Base-by-base conservation (phyloP, 2,329 filamentous ascomycete species). In the Emmonsiellopsis sp. region DNA sequence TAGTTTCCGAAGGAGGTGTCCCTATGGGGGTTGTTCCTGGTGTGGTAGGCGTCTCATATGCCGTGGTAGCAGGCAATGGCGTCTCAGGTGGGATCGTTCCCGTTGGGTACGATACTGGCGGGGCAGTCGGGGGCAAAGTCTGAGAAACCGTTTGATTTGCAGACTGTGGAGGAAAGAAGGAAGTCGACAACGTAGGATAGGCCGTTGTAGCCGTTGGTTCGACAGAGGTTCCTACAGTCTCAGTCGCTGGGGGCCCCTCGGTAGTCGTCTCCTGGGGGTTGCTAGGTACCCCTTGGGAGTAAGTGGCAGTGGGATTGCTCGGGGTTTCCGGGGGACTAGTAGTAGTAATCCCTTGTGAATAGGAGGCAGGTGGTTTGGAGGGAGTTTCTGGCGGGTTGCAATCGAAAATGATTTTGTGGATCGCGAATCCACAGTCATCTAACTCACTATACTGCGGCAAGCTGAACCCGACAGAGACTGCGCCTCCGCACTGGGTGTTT, bases 401-500 rank as follows among this genome's bases (percentile, higher is more conserved):
- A 74, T 90, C 81, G 72, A 92, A 94, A 61, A 76, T 79, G 63
- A 94, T 82, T 67, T 78, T 79, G 73, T 87, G 85, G 63, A 93
- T 80, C 63, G 84, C 83, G 63, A 95, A 79, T 62, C 79, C 78
- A 76, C 88, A 93, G 62, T 77, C 71, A 67, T 82, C 77, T 55
- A 75, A 67, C 65, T 79, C 77, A 58, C 68, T 71, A 51, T 78
- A 69, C 58, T 80, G 73, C 66, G 85, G 81, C 55, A 80, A 71
- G 59, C 77, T 74, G 67, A 96, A 84, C 52, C 81, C 83, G 57
- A 96, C 89, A 54, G 82, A 84, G 67, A 80, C 89, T 59, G 92
- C 91, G 71, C 91, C 91, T 81, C 90, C 92, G 69, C 92, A 97
- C 79, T 96, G 89, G 57, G 76, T 82, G 80, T 96, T 96, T 73